phyloP scores from a whole-genome alignment of 176 grass and related monocot species.

The Ananas comosus region DNA sequence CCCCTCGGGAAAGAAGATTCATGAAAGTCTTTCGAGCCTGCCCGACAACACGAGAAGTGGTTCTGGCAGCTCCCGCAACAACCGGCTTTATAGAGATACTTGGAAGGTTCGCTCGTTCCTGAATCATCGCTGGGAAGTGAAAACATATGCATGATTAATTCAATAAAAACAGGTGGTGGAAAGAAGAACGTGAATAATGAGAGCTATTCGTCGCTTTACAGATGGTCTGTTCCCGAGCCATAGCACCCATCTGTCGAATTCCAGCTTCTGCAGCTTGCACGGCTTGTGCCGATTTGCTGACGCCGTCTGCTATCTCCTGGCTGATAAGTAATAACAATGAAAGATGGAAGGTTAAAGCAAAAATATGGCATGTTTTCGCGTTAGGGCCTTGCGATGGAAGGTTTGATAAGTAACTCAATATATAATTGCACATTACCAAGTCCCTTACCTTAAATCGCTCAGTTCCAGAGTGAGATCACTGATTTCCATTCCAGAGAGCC shows the following conservation, averaged over 20 bases:
- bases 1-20: slow-evolving; percentile 18
- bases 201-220: slow-evolving; percentile 32
- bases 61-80: slow-evolving; percentile 35
- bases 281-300: slow-evolving; percentile 65
- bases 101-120: slow-evolving; percentile 47
- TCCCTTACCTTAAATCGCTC: slow-evolving; percentile 79
- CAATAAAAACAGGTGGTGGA: not conserved
- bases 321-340: slow-evolving; percentile 31
- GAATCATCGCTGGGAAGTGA: slow-evolving; percentile 39
- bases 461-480: slow-evolving; percentile 81
- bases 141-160: not conserved
- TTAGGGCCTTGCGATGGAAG: too few species aligned
- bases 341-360: not conserved
- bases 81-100: slow-evolving; percentile 36
- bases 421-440: too few species aligned
- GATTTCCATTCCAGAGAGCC: slow-evolving; percentile 70
- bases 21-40: slow-evolving; percentile 27
- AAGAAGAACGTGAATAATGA: not conserved
- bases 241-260: slow-evolving; percentile 50
- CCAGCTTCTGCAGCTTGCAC: slow-evolving; percentile 51
- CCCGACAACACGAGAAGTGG: slow-evolving; percentile 32
- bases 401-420: too few species aligned
- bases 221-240: slow-evolving; percentile 40
- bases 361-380: too few species aligned
- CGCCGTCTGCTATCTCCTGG: slow-evolving; percentile 51